phyloP scores from a whole-genome alignment of 345 rosid species.

The Populus tremula region DNA sequence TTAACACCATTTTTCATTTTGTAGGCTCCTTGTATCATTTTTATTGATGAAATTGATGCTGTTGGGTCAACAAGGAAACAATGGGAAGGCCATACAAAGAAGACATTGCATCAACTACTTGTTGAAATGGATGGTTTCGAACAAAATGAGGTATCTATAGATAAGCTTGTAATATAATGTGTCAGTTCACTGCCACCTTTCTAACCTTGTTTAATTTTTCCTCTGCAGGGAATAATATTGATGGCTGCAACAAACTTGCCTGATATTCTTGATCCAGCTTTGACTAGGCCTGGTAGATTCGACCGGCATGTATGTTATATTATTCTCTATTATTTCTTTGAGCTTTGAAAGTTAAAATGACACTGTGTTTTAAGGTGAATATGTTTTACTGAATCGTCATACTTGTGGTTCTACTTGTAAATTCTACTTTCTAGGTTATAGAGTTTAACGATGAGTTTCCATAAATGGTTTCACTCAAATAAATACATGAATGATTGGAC shows the following conservation, averaged over 20 bases:
- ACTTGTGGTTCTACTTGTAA: background rate
- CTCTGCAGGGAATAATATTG: slow-evolving; percentile 82
- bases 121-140: slow-evolving; percentile 99
- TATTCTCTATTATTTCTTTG: background rate
- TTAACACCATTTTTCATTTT: slow-evolving; percentile 13
- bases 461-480: background rate
- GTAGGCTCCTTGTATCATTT: slow-evolving; percentile 96
- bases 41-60: slow-evolving; percentile 98
- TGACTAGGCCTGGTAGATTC: slow-evolving; percentile 99
- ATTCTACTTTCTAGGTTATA: background rate
- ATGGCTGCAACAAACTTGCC: slow-evolving; percentile 99
- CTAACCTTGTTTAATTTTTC: slow-evolving; percentile 15
- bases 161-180: background rate
- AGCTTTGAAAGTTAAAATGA: background rate
- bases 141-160: slow-evolving; percentile 73
- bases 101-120: slow-evolving; percentile 95
- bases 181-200: background rate
- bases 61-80: slow-evolving; percentile 97
- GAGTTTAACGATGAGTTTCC: background rate
- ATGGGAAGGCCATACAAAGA: slow-evolving; percentile 99
- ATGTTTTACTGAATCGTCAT: slow-evolving; percentile 3
- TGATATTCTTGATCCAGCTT: slow-evolving; percentile 98
- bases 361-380: background rate
- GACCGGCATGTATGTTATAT: slow-evolving; percentile 83
- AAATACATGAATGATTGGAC: slow-evolving; percentile 1